A percentile compares a stretch with the other conserved stretches of the same genome.
These are phyloP conservation scores for Fusarium penzigii DNA, from an alignment of 2,329 filamentous ascomycete species.

Conservation along the genomic window DNA sequence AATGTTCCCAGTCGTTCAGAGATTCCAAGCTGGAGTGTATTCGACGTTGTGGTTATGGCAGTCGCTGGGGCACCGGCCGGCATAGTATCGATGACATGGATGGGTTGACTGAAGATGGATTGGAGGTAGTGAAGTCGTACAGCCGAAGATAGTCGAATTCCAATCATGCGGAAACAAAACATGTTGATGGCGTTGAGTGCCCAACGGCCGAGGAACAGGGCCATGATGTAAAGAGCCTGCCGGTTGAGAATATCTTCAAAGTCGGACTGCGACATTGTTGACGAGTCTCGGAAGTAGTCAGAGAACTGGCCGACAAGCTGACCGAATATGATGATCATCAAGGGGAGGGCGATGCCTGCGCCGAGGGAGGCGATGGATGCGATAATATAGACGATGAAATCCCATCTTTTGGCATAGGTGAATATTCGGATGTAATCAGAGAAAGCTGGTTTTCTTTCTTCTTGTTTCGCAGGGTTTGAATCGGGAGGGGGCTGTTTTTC, in stretches of 20 bases:
- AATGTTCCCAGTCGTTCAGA: conserved; percentile 82
- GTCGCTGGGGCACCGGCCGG: conserved; percentile 93
- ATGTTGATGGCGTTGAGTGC: conserved; percentile 24
- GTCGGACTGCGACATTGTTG: conserved; percentile 33
- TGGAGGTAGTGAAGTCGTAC: conserved; percentile 52
- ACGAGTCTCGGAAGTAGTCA: conserved; percentile 51
- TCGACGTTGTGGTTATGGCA: conserved; percentile 90
- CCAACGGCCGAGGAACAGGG: conserved; percentile 34
- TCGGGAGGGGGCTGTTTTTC: too few species aligned
- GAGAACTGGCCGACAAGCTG: conserved; percentile 73
- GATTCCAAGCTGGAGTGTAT: conserved; percentile 89
- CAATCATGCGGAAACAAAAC: conserved; percentile 46
- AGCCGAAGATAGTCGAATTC: conserved; percentile 51
- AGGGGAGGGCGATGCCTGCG: conserved; percentile 73
- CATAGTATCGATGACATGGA: conserved; percentile 89
- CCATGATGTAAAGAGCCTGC: conserved; percentile 65
- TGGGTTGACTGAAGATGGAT: conserved; percentile 70
- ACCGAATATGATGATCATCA: conserved; percentile 84
- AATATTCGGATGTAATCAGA: conserved; percentile 31
- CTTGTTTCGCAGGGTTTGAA: too few species aligned
- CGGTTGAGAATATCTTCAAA: conserved; percentile 59
- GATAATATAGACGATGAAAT: conserved; percentile 63
- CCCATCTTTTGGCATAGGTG: conserved; percentile 40
- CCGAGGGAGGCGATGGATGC: conserved; percentile 66
- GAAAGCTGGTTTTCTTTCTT: conserved; percentile 14